phyloP scores from a whole-genome alignment of 495 filamentous ascomycete genomes.

The Tuber magnatum region DNA sequence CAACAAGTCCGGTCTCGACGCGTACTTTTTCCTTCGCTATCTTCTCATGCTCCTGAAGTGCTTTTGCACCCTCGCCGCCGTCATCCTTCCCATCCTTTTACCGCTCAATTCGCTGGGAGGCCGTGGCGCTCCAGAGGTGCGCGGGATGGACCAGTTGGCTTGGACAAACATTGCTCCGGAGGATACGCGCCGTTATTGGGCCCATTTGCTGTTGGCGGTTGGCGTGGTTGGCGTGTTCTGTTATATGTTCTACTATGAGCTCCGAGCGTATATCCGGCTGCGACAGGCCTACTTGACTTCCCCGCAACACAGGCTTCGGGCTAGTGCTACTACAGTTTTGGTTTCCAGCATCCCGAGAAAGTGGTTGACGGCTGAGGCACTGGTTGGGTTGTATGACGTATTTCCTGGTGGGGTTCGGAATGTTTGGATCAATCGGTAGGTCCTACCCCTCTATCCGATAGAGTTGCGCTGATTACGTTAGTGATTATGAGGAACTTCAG shows the following conservation, averaged over 20 bases:
- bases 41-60: conserved; percentile 88
- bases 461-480: conserved; percentile 4
- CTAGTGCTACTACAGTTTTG: conserved; percentile 93
- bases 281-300: conserved; percentile 93
- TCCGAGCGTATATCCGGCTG: conserved; percentile 82
- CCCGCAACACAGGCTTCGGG: conserved; percentile 84
- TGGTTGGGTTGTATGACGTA: conserved; percentile 84
- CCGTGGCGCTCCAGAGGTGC: conserved; percentile 54
- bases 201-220: conserved; percentile 77
- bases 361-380: conserved; percentile 75
- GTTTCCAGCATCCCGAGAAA: conserved; percentile 81
- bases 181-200: conserved; percentile 74
- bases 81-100: conserved; percentile 78
- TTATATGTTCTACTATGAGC: conserved; percentile 76
- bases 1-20: conserved; percentile 89
- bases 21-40: conserved; percentile 96
- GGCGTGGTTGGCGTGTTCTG: conserved; percentile 75
- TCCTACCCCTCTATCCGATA: background rate
- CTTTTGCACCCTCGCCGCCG: conserved; percentile 68
- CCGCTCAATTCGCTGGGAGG: conserved; percentile 74
- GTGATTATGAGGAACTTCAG: conserved; percentile 72
- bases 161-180: conserved; percentile 82
- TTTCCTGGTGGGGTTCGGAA: conserved; percentile 94
- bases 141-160: conserved; percentile 69
- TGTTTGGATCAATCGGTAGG: conserved; percentile 78